Percentiles rank a stretch among this genome's conserved stretches.
phyloP scores from a whole-genome alignment of 2,329 filamentous ascomycete species.

The Colletotrichum camelliae region DNA sequence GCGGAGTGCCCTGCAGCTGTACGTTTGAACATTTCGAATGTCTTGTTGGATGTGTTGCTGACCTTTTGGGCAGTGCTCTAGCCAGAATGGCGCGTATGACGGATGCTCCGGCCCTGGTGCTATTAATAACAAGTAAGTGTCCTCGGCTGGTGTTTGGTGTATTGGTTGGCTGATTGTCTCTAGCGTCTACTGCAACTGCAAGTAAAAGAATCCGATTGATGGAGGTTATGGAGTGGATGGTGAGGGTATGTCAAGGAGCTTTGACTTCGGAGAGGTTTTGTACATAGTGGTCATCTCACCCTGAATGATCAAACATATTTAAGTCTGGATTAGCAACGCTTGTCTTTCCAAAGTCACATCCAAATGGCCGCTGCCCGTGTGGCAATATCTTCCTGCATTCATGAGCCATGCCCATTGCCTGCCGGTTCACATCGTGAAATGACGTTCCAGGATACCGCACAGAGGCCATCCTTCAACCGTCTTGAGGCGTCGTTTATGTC shows the following conservation, averaged over 20 bases:
- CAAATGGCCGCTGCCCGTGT: neutral
- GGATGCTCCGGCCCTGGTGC: neutral
- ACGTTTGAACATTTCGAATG: rapidly evolving
- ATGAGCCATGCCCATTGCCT: neutral
- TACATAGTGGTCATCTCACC: neutral
- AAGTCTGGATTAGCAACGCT: rapidly evolving
- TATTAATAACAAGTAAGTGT: neutral
- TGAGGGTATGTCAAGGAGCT: neutral
- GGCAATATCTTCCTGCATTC: neutral
- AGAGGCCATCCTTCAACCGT: rapidly evolving
- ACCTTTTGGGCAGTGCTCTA: neutral
- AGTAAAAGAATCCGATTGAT: neutral
- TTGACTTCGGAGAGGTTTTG: rapidly evolving
- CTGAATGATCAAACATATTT: neutral
- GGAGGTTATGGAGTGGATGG: neutral
- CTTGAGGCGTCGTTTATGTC: rapidly evolving
- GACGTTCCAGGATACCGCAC: rapidly evolving
- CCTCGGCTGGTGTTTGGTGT: neutral
- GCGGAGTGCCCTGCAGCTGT: neutral
- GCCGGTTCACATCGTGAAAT: neutral
- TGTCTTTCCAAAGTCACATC: neutral
- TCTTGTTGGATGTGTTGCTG: neutral
- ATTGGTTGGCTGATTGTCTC: neutral
- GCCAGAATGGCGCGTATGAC: neutral
- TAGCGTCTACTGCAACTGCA: neutral